Evolutionary conservation across 257 asterid species (phyloP).

Genomic region (Solanum sitiens): DNA sequence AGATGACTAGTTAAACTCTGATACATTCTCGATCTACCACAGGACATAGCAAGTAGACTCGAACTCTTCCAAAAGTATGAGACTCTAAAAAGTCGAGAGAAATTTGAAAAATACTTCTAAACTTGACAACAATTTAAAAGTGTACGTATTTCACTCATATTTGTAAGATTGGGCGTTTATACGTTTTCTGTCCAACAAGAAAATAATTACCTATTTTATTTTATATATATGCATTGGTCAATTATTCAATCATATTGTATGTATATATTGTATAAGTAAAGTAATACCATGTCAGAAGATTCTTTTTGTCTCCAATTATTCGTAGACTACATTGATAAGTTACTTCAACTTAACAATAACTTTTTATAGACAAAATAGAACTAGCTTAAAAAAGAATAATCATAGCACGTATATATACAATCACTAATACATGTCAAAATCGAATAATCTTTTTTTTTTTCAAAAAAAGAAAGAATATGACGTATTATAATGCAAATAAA

Average conservation of each 20-base stretch:
- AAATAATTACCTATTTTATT: neutral
- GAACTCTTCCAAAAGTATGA: no score
- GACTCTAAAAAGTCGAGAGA: neutral
- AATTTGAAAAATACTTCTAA: no score
- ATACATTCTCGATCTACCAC: neutral
- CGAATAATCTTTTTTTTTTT: neutral
- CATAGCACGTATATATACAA: neutral
- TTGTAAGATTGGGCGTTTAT: no score
- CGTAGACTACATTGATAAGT: neutral
- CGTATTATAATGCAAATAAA: neutral
- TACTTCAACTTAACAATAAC: neutral
- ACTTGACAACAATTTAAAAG: no score
- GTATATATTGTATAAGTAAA: neutral
- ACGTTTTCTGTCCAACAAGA: neutral
- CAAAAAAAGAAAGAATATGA: neutral
- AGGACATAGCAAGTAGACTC: neutral
- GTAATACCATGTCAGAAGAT: neutral
- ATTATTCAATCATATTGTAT: neutral
- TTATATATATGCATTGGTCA: neutral
- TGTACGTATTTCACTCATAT: no score
- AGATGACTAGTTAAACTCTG: neutral
- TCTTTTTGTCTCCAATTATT: neutral
- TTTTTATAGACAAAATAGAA: neutral
- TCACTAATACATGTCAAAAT: neutral
- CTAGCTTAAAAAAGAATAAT: neutral